phyloP scores from a whole-genome alignment of 306 rosid species.

The Calophaca sinica region DNA sequence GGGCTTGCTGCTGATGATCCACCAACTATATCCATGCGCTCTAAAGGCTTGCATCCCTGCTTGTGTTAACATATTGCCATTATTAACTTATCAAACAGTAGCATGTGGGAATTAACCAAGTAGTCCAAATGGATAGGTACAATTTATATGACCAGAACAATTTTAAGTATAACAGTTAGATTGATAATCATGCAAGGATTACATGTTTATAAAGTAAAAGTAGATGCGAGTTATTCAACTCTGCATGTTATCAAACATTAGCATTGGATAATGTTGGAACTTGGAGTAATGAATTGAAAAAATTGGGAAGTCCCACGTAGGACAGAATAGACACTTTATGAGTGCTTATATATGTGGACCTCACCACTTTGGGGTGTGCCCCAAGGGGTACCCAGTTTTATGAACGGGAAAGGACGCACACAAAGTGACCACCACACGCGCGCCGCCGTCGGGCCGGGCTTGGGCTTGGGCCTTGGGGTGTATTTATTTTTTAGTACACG shows the following conservation, averaged over 20 bases:
- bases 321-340: too few species aligned
- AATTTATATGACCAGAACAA: conserved; percentile 16
- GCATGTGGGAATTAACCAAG: not conserved
- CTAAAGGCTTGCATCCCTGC: conserved; percentile 93
- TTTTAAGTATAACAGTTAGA: not conserved
- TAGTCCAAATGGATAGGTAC: not conserved
- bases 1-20: conserved; percentile 83
- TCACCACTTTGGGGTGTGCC: too few species aligned
- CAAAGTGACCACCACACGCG: too few species aligned
- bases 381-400: too few species aligned
- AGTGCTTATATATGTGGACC: too few species aligned
- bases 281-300: too few species aligned
- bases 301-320: too few species aligned
- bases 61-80: conserved; percentile 40
- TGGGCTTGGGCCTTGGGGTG: too few species aligned
- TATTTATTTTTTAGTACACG: too few species aligned
- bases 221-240: conserved; percentile 1
- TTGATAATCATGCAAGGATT: conserved; percentile 1
- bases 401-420: too few species aligned
- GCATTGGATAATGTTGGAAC: too few species aligned
- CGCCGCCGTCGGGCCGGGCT: too few species aligned
- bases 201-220: not conserved
- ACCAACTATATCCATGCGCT: conserved; percentile 69
- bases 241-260: not conserved
- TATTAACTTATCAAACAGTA: conserved; percentile 15